Percentiles rank a stretch among this genome's conserved stretches.
Conservation (phyloP, 148 eudicot genomes). For the Rheum nobile region DNA sequence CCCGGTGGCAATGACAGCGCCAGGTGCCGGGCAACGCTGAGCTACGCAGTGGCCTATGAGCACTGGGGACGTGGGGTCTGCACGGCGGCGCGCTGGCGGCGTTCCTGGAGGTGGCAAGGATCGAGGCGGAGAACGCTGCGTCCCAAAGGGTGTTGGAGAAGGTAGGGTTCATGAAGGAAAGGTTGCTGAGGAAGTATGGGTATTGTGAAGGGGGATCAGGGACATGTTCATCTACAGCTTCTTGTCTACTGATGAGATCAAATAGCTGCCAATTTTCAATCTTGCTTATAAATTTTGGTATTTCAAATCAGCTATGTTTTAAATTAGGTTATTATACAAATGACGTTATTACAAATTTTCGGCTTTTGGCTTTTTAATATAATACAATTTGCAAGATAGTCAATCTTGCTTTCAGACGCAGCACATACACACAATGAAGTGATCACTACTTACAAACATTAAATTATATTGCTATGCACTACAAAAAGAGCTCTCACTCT, state of each 20-base stretch:
- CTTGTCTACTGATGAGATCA: conserved; percentile 22
- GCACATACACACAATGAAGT: background rate
- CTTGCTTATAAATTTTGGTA: background rate
- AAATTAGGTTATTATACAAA: no score
- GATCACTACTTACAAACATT: background rate
- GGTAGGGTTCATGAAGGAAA: conserved; percentile 48
- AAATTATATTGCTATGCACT: background rate
- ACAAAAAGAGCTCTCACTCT: background rate
- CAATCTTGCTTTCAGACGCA: background rate
- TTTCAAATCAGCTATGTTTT: background rate
- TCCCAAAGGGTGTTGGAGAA: conserved; percentile 64
- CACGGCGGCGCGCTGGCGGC: conserved; percentile 36
- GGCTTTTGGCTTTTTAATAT: no score
- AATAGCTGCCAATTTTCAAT: background rate
- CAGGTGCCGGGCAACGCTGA: conserved; percentile 28
- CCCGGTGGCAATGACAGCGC: conserved; percentile 22
- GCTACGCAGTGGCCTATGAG: conserved; percentile 33
- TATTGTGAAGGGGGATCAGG: conserved; percentile 28
- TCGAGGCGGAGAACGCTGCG: conserved; percentile 42
- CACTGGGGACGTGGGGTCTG: conserved; percentile 45
- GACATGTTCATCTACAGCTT: conserved; percentile 51
- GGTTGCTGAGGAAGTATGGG: conserved; percentile 48
- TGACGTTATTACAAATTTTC: no score
- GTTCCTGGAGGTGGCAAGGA: conserved; percentile 30
- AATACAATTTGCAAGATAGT: no score